Base-by-base conservation (phyloP, 331 rosid genomes). In the Prunus yedoensis region DNA sequence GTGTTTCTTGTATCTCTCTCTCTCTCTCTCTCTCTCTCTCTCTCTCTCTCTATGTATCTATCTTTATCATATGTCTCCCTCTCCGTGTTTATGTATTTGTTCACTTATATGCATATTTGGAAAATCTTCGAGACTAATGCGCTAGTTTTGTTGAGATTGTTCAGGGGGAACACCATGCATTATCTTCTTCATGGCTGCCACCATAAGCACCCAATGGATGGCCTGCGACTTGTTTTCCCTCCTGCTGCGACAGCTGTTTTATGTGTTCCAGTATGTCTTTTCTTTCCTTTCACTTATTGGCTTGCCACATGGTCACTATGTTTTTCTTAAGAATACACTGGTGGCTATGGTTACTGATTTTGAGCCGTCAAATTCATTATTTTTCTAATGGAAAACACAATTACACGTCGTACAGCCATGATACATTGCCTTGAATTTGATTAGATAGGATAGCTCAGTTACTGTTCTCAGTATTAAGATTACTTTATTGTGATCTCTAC, bases 131-230 rank as follows among this genome's bases (percentile, higher is more conserved):
- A 18, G 35, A 49, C 27, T 21, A 65, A 51, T 76, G 52, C 54
- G 3, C 21, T 52, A 27, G 52, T 62, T 57, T 25, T 57, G 76
- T 66, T 81, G 52, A 20, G 23, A 74, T 61, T 84, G 68, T 77
- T 83, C 72, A 94, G 99, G 97, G 85, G 94, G 78, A 95, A 95
- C 85, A 95, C 98, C 50, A 0, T 74, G n/a, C 99, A 95, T 83
- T 92, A 92, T 89, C 97, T 95, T 73, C 85, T 95, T 60, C 99
- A 95, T 76, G 99, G 99, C 67, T 92, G 97, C 87, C 99, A 95
- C 81, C 99, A 92, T 81, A 95, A 95, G 80, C 98, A 95, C 76
- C 99, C 99, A 12, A 92, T 92, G 98, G 99, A 95, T 70, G 88
- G 98, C 64, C 80, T 95, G 85, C 86, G 99, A 71, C 99, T 95